Percentiles rank a stretch among this genome's conserved stretches.
phyloP scores from a whole-genome alignment of 306 rosid genomes.

The Dicorynia guianensis region DNA sequence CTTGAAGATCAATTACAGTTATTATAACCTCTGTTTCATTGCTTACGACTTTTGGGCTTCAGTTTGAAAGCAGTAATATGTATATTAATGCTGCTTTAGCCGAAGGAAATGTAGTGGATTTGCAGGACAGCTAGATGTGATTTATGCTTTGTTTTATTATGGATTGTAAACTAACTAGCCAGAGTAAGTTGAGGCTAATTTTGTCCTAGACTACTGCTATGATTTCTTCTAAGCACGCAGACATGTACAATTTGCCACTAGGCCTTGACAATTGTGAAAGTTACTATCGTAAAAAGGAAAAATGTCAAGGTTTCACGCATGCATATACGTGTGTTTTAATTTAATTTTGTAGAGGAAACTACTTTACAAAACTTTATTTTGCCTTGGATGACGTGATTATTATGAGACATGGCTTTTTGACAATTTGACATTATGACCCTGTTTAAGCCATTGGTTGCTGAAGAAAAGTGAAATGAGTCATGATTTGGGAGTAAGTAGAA shows the following conservation, averaged over 20 bases:
- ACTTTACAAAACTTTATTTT: background rate
- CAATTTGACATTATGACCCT: constrained; percentile 6
- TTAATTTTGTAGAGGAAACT: background rate
- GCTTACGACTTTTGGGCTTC: constrained; percentile 40
- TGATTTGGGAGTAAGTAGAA: no score
- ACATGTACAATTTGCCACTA: constrained; percentile 26
- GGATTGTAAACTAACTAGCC: background rate
- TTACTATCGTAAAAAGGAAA: constrained; percentile 26
- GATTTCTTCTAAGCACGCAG: constrained; percentile 28
- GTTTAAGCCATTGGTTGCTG: background rate
- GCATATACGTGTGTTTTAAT: background rate
- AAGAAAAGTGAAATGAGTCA: background rate
- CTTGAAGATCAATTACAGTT: constrained; percentile 45
- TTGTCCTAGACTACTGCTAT: constrained; percentile 24
- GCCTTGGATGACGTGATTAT: background rate
- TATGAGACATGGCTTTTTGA: no score
- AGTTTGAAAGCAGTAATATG: constrained; percentile 38
- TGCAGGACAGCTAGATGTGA: background rate
- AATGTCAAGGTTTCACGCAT: constrained; percentile 8
- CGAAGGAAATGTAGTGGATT: background rate
- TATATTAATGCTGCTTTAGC: constrained; percentile 31
- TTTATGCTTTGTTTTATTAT: background rate
- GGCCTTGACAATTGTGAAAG: constrained; percentile 35
- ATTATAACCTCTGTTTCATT: constrained; percentile 36
- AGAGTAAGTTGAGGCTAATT: constrained; percentile 39